Base-by-base conservation (phyloP, 2,329 filamentous ascomycete species). In the Periglandula ipomoeae region DNA sequence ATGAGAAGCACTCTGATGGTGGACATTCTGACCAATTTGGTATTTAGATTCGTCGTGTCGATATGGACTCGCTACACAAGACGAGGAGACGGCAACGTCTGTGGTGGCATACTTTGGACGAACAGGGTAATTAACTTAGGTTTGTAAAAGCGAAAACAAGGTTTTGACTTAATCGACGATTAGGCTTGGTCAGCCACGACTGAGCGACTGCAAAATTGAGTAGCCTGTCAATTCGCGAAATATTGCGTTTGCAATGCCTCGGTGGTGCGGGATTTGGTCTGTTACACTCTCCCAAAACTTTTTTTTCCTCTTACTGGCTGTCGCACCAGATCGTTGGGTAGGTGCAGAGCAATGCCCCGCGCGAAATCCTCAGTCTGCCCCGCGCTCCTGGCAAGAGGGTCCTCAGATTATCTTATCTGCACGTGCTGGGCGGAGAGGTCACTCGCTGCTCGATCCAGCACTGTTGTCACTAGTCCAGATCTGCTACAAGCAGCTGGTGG, bases 1-100 rank as follows among this genome's bases (percentile, higher is more conserved):
- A 97, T 82, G 54, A 97, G 82, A 54, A 97, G 82, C 58, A 96
- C 76, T 58, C 82, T 79, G 54, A 89, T 74, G 49, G 63, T 58
- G 26, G 63, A 56, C 62, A 66, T 65, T 20, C 39, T 5, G 27
- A n/a, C 5, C 19, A 19, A 7, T 32, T 19, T 10, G 20, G n/a
- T 17, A 19, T 17, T 5, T 10, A 42, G 5, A 13, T 17, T 30
- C 11, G 19, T 37, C n/a, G 27, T 35, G 13, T 24, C n/a, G 38
- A n/a, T n/a, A n/a, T n/a, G n/a, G n/a, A n/a, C n/a, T n/a, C n/a
- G n/a, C n/a, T n/a, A n/a, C n/a, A n/a, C 9, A 30, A 30, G 27
- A 32, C 15, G 6, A 32, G 15, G 2, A 13, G 30, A 11, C 11
- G 3, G 6, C 30, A 32, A 32, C 11, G 30, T 32, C 30, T 32